Percentiles rank a stretch among this genome's conserved stretches.
These are phyloP conservation scores for Eutypa lata DNA, from an alignment of 2,329 filamentous ascomycete genomes.

Conservation along the genomic window DNA sequence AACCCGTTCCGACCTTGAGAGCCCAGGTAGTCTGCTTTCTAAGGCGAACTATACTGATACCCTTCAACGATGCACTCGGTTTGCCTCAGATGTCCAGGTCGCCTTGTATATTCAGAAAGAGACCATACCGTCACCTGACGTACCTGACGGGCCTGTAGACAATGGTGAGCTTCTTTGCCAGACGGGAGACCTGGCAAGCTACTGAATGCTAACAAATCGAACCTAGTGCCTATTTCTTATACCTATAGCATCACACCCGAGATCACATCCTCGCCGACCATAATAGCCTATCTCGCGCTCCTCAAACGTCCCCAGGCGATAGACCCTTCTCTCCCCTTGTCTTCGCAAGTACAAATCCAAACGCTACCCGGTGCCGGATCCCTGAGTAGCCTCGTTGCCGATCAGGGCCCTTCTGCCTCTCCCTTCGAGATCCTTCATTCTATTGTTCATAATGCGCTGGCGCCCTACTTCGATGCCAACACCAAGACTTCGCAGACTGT, in stretches of 20 bases:
- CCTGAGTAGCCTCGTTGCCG: slow-evolving; percentile 61
- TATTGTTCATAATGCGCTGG: slow-evolving; percentile 84
- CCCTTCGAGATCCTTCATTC: slow-evolving; percentile 93
- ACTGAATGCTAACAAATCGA: slow-evolving; percentile 22
- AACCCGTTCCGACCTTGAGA: slow-evolving; percentile 73
- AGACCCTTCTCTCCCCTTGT: slow-evolving; percentile 77
- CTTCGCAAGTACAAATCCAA: slow-evolving; percentile 86
- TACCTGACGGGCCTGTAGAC: slow-evolving; percentile 46
- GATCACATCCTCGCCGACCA: slow-evolving; percentile 75
- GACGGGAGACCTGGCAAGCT: background rate
- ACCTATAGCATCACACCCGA: slow-evolving; percentile 79
- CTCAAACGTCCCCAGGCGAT: slow-evolving; percentile 88
- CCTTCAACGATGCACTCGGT: slow-evolving; percentile 80
- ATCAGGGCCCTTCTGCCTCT: slow-evolving; percentile 71
- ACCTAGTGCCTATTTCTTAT: slow-evolving; percentile 52
- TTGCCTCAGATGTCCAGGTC: slow-evolving; percentile 82
- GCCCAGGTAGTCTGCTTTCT: slow-evolving; percentile 78
- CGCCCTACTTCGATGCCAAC: slow-evolving; percentile 96
- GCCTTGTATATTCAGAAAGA: slow-evolving; percentile 92
- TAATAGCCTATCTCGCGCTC: slow-evolving; percentile 80
- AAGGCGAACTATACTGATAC: slow-evolving; percentile 71
- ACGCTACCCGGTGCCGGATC: slow-evolving; percentile 82
- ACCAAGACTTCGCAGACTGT: slow-evolving; percentile 74
- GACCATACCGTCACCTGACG: slow-evolving; percentile 50
- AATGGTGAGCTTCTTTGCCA: slow-evolving; percentile 35